phyloP scores from a whole-genome alignment of 176 grass and related monocot genomes.

The Zizania latifolia region DNA sequence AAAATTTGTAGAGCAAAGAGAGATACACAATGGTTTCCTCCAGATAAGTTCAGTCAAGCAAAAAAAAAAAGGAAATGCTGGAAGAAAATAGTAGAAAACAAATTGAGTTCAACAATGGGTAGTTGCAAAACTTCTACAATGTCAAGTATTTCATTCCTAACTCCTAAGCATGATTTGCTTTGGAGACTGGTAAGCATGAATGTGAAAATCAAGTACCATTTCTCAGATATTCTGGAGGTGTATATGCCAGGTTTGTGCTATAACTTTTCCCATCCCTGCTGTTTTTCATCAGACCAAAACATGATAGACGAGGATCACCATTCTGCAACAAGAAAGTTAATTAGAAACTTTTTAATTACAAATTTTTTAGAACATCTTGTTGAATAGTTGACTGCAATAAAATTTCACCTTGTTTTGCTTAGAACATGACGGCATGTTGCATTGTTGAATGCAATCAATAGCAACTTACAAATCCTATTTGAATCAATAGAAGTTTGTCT shows the following conservation, averaged over 20 bases:
- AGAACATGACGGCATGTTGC: too few species aligned
- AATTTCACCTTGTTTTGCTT: too few species aligned
- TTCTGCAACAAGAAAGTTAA: constrained; percentile 44
- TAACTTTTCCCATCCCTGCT: constrained; percentile 89
- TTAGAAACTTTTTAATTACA: not conserved
- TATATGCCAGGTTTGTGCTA: constrained; percentile 88
- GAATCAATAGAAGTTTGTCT: not conserved
- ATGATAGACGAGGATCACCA: constrained; percentile 65
- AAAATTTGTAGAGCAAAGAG: not conserved
- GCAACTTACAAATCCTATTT: not conserved
- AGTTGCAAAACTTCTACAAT: too few species aligned
- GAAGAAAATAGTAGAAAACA: too few species aligned
- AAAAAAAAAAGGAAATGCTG: not conserved
- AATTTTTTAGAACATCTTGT: not conserved
- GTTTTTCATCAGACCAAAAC: constrained; percentile 92
- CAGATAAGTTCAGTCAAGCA: not conserved
- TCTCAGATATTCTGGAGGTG: constrained; percentile 92
- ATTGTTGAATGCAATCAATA: too few species aligned
- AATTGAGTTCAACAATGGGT: too few species aligned
- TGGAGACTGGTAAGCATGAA: not conserved
- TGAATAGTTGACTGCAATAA: constrained; percentile 1
- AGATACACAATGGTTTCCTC: not conserved
- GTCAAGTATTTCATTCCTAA: not conserved
- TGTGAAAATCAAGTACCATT: constrained; percentile 52
- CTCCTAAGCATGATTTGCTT: not conserved